Evolutionary conservation across 2,329 filamentous ascomycete genomes (phyloP), one percentile per base, ranked within the genome.

Genomic region (Coniochaeta sp.): DNA sequence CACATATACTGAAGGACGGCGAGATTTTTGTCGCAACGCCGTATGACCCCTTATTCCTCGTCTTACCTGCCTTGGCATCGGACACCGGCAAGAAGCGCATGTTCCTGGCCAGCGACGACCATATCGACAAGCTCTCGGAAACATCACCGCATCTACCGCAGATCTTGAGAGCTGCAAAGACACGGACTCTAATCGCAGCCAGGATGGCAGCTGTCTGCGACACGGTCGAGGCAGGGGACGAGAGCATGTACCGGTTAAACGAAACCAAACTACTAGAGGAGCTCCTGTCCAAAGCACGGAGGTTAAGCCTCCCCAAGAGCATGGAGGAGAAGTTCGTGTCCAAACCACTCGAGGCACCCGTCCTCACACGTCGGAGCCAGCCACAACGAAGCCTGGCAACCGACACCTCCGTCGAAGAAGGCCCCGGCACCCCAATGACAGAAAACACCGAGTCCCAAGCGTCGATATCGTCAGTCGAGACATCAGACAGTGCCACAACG

Each of bases 311-410:
- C 11, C 92, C 95, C 1, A 75, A 78, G 7, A 96, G 89, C 66
- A 83, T 99, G 80, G 93, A 97, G 70, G 89, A 95, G 55, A 88
- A 85, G 47, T 96, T 96, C 66, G 85, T 99, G 9, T 83, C 81
- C 58, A 88, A 88, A 68, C 83, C 83, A 1, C 78, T 99, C 6
- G 89, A 95, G 66, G 83, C 87, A 5, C 93, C 95, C 0, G 78
- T 96, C 50, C 77, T 90, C 66, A 84, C 84, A 34, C 79, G 92
- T 44, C 87, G 81, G 67, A 80, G 85, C 54, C 86, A 60, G 78
- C 84, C 57, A 62, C 36, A 68, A 67, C 6, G 63, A 66, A 22
- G 60, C 61, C n/a, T 63, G 64, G 38, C 65, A 65, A 4, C 63
- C 65, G 50, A 57, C 33, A 24, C 6, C 38, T 38, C 22, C 14